phyloP scores from a whole-genome alignment of 2,329 filamentous ascomycete genomes.

The Phaeosphaeria sp. region DNA sequence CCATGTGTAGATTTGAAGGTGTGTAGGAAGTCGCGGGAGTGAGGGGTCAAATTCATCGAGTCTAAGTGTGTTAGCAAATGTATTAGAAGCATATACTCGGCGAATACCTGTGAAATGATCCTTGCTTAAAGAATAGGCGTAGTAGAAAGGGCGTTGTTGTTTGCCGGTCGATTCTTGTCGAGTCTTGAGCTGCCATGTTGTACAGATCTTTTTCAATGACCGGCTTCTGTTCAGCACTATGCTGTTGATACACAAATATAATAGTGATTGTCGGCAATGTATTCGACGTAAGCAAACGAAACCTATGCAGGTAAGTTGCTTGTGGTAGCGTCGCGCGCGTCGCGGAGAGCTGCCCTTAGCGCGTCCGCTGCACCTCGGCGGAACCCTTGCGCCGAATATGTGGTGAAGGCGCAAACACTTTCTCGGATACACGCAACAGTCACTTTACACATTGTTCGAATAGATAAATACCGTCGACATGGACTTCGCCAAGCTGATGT shows the following conservation, averaged over 20 bases:
- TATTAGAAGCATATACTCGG: not conserved
- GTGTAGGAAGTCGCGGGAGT: slow-evolving; percentile 64
- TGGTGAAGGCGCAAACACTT: too few relatives aligned
- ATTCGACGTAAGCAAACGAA: not conserved
- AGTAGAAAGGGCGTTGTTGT: slow-evolving; percentile 81
- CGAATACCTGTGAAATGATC: slow-evolving; percentile 72
- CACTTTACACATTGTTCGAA: not conserved
- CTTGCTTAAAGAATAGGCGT: slow-evolving; percentile 81
- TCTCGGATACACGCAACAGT: not conserved
- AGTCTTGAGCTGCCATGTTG: slow-evolving; percentile 41
- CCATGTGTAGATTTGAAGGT: slow-evolving; percentile 87
- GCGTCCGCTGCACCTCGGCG: slow-evolving; percentile 13
- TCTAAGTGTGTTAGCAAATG: slow-evolving; percentile 49
- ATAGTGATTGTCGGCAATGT: not conserved
- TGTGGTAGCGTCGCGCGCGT: slow-evolving; percentile 13
- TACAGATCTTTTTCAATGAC: not conserved
- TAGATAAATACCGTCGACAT: slow-evolving; percentile 57
- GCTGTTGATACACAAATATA: not conserved
- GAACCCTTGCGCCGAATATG: slow-evolving; percentile 12
- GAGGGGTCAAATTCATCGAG: slow-evolving; percentile 70
- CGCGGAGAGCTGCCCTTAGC: slow-evolving; percentile 30
- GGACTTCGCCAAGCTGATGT: slow-evolving; percentile 96
- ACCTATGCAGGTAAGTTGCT: slow-evolving; percentile 1
- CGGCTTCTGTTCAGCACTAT: not conserved
- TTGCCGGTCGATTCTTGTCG: slow-evolving; percentile 66